A percentile compares a stretch with the other conserved stretches of the same genome.
These are phyloP conservation scores for Exophiala xenobiotica DNA, from an alignment of 2,329 filamentous ascomycete genomes.

Conservation along the genomic window DNA sequence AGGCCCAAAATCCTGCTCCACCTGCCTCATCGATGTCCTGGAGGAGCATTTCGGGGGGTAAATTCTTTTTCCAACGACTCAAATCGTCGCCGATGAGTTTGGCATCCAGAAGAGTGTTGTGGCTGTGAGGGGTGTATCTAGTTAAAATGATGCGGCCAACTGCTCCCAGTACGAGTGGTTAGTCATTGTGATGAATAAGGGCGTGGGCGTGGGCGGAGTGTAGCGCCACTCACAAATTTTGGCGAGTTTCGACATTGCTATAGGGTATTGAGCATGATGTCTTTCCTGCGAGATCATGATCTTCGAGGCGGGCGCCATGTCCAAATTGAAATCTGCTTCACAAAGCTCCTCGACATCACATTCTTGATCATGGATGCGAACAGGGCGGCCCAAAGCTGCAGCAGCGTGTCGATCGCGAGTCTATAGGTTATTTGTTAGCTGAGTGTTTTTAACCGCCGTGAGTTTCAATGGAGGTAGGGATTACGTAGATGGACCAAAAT, in stretches of 20 bases:
- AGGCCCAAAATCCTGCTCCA: constrained; percentile 5
- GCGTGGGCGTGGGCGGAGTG: no score
- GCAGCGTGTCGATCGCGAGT: constrained; percentile 27
- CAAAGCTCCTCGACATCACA: constrained; percentile 27
- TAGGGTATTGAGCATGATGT: background rate
- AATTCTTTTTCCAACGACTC: background rate
- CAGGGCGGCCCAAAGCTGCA: constrained; percentile 30
- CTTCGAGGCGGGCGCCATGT: background rate
- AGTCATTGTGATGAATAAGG: no score
- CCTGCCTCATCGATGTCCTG: background rate
- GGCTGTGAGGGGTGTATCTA: background rate
- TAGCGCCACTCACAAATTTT: background rate
- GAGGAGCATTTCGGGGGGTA: background rate
- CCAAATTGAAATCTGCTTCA: constrained; percentile 23
- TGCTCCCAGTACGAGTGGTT: background rate
- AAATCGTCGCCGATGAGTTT: background rate
- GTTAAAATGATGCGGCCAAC: background rate
- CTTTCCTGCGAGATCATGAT: background rate
- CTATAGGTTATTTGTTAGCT: constrained; percentile 1
- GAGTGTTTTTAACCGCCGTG: no score
- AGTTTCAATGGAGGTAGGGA: no score
- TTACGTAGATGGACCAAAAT: constrained; percentile 30
- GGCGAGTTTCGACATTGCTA: background rate
- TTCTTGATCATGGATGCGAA: constrained; percentile 29
- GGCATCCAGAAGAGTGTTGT: background rate